phyloP scores from a whole-genome alignment of 2,329 filamentous ascomycete species.

The Xylaria sp. region DNA sequence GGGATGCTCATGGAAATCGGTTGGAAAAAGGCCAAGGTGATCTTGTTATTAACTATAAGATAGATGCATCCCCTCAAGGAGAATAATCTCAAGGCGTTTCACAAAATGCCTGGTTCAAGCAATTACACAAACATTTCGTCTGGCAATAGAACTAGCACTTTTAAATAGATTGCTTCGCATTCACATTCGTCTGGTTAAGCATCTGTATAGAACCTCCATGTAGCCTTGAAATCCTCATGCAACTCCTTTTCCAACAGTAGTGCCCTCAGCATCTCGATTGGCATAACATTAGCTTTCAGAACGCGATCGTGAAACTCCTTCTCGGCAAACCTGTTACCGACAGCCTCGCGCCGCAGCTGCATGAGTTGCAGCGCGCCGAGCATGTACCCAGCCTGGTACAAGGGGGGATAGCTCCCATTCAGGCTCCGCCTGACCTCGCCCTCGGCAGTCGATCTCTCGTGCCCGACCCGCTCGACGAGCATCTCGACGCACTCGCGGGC shows the following conservation, averaged over 20 bases:
- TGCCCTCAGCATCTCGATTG: constrained; percentile 65
- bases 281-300: constrained; percentile 63
- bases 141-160: background rate
- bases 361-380: constrained; percentile 68
- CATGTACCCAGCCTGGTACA: constrained; percentile 71
- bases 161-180: background rate
- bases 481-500: constrained; percentile 67
- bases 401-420: constrained; percentile 65
- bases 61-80: constrained; percentile 55
- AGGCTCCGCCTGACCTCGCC: constrained; percentile 69
- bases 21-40: constrained; percentile 67
- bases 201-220: constrained; percentile 62
- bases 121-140: background rate
- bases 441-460: constrained; percentile 69
- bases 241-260: constrained; percentile 58
- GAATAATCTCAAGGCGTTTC: background rate
- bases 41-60: constrained; percentile 64
- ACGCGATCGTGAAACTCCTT: constrained; percentile 68
- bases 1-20: constrained; percentile 66
- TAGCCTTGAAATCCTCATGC: constrained; percentile 56
- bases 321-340: constrained; percentile 57
- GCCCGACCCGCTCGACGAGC: constrained; percentile 66
- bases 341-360: constrained; percentile 60
- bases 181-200: background rate
- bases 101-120: background rate